Conservation (phyloP, 192 early-diverging fungal species). For the Mortierella alpina region DNA sequence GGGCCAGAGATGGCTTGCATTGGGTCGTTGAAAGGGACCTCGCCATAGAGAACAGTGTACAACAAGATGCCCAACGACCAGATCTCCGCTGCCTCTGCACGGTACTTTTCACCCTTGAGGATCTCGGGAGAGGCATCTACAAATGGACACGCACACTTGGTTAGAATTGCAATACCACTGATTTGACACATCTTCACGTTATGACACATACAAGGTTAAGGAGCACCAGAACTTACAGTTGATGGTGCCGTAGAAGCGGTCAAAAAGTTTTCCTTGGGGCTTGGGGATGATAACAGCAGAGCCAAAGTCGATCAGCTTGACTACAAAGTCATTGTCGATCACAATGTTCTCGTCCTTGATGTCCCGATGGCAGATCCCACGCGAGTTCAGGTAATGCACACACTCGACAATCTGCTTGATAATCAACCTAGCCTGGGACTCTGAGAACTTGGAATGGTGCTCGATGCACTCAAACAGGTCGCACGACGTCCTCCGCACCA, state of each 20-base stretch:
- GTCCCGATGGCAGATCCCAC: constrained; percentile 80
- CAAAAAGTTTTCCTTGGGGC: constrained; percentile 55
- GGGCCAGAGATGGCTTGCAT: constrained; percentile 52
- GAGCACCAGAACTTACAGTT: constrained; percentile 61
- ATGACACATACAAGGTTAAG: constrained; percentile 25
- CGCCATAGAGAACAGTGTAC: constrained; percentile 66
- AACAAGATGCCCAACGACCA: constrained; percentile 80
- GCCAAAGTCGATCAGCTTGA: constrained; percentile 80
- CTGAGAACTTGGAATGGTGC: constrained; percentile 68
- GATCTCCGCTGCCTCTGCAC: constrained; percentile 75
- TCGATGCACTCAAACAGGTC: constrained; percentile 87
- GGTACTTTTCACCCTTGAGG: constrained; percentile 66
- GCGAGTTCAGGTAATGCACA: constrained; percentile 69
- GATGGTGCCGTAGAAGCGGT: constrained; percentile 72
- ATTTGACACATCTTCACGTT: too few relatives aligned
- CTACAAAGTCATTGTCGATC: constrained; percentile 64
- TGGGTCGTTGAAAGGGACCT: constrained; percentile 69
- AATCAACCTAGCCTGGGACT: constrained; percentile 71
- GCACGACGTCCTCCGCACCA: constrained; percentile 67
- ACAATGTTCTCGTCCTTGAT: constrained; percentile 86
- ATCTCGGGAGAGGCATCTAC: constrained; percentile 77
- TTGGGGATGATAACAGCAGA: constrained; percentile 65
- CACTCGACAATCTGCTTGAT: constrained; percentile 77
- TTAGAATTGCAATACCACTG: too few relatives aligned
- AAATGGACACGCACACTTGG: not conserved